Percentiles rank a stretch among this genome's conserved stretches.
These are phyloP conservation scores for Butyriboletus loyo DNA, from an alignment of 768 basidiomycete species.

Conservation along the genomic window DNA sequence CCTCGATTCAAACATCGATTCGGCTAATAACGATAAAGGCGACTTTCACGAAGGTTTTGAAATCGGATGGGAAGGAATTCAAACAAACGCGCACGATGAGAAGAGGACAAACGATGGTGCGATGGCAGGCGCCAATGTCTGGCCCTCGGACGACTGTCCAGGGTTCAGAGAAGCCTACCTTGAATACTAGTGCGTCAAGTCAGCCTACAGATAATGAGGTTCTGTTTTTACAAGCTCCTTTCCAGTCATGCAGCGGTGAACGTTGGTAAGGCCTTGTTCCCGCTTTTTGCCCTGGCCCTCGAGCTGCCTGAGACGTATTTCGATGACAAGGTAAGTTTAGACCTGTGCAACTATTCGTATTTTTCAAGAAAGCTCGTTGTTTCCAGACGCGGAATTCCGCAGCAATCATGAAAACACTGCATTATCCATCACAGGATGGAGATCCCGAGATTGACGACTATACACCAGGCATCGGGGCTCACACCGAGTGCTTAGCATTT, in stretches of 20 bases:
- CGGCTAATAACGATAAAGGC: slow-evolving; percentile 59
- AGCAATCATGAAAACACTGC: slow-evolving; percentile 62
- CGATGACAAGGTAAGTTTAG: slow-evolving; percentile 54
- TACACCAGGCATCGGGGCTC: slow-evolving; percentile 82
- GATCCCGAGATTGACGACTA: slow-evolving; percentile 48
- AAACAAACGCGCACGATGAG: slow-evolving; percentile 24
- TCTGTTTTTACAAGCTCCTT: slow-evolving; percentile 21
- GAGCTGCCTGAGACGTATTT: slow-evolving; percentile 60
- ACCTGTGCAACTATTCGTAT: not conserved
- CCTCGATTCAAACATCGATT: slow-evolving; percentile 71
- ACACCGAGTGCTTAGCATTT: slow-evolving; percentile 54
- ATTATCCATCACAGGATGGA: slow-evolving; percentile 73
- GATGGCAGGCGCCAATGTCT: slow-evolving; percentile 74
- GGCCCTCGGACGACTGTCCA: slow-evolving; percentile 63
- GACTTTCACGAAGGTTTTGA: slow-evolving; percentile 93
- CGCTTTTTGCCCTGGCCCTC: slow-evolving; percentile 68
- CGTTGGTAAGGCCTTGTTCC: slow-evolving; percentile 59
- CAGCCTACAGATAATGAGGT: slow-evolving; percentile 14
- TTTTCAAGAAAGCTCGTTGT: not conserved
- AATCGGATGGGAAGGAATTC: slow-evolving; percentile 66
- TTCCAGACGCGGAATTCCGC: slow-evolving; percentile 57
- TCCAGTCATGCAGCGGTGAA: slow-evolving; percentile 48
- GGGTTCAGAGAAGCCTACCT: slow-evolving; percentile 59
- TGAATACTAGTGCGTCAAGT: slow-evolving; percentile 57
- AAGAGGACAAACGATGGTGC: slow-evolving; percentile 43